These are phyloP conservation scores for Phytophthora citrophthora DNA, from an alignment of 352 stramenopile species.

Conservation along the genomic window DNA sequence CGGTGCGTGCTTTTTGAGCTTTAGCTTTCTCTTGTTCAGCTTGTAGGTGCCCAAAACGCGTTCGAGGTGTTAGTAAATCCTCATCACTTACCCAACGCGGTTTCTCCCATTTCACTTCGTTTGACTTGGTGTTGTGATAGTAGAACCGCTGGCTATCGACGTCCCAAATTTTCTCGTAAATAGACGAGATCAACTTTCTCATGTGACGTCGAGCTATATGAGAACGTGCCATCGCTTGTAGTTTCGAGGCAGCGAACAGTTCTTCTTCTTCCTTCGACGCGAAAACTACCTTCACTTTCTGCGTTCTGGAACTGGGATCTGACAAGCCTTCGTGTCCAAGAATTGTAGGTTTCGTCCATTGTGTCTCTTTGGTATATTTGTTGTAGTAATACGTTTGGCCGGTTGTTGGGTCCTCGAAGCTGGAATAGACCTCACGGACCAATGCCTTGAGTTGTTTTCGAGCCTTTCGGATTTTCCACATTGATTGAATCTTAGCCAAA, in stretches of 20 bases:
- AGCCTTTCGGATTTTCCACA: slow-evolving; percentile 74
- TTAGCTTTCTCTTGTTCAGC: slow-evolving; percentile 4
- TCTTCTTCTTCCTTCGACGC: slow-evolving; percentile 35
- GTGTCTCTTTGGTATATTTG: slow-evolving; percentile 63
- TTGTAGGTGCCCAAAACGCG: slow-evolving; percentile 25
- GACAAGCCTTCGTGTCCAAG: slow-evolving; percentile 39
- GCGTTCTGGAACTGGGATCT: slow-evolving; percentile 3
- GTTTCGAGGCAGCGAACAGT: slow-evolving; percentile 33
- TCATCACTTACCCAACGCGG: slow-evolving; percentile 70
- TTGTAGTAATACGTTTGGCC: slow-evolving; percentile 86
- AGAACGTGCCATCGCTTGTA: slow-evolving; percentile 68
- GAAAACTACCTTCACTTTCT: slow-evolving; percentile 19
- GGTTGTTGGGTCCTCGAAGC: slow-evolving; percentile 62
- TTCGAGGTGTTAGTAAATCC: slow-evolving; percentile 66
- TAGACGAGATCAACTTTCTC: slow-evolving; percentile 63
- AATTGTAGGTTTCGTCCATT: slow-evolving; percentile 68
- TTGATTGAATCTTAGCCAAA: slow-evolving; percentile 70
- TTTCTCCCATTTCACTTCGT: slow-evolving; percentile 72
- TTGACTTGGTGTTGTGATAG: slow-evolving; percentile 82
- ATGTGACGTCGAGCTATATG: slow-evolving; percentile 58
- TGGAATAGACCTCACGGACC: slow-evolving; percentile 63
- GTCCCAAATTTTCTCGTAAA: slow-evolving; percentile 89
- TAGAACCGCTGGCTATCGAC: slow-evolving; percentile 54
- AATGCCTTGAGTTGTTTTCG: slow-evolving; percentile 73
- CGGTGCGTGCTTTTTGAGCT: background rate